phyloP scores from a whole-genome alignment of 208 protist species.

The Crithidia brevicula region DNA sequence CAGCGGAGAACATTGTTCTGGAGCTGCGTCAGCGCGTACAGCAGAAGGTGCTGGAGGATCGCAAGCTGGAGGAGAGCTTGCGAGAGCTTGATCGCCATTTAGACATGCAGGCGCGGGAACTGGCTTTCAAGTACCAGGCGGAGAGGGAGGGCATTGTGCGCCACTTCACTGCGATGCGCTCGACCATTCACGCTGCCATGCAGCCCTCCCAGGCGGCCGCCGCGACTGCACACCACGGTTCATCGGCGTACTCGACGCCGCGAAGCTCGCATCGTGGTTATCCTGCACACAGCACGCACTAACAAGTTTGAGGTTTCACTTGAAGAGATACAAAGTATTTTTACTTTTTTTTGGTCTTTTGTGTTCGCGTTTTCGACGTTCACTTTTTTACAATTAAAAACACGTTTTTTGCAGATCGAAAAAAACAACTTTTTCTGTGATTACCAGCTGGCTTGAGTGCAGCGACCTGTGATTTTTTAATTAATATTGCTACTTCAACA shows the following conservation, averaged over 20 bases:
- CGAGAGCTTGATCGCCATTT: constrained; percentile 70
- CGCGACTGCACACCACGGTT: not conserved
- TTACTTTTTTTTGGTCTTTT: too few relatives aligned
- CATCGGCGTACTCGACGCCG: not conserved
- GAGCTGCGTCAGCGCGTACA: constrained; percentile 79
- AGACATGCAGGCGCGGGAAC: constrained; percentile 78
- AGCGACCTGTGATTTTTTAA: too few relatives aligned
- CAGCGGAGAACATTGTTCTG: constrained; percentile 62
- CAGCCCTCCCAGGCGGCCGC: constrained; percentile 23
- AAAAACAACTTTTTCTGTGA: too few relatives aligned
- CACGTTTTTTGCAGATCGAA: not conserved
- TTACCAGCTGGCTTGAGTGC: too few relatives aligned
- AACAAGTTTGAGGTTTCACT: too few relatives aligned
- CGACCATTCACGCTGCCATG: constrained; percentile 60
- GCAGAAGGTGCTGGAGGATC: constrained; percentile 78
- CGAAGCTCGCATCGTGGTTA: not conserved
- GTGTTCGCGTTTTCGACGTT: too few relatives aligned
- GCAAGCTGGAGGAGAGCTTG: constrained; percentile 71
- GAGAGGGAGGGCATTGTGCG: constrained; percentile 81
- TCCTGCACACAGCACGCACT: too few relatives aligned
- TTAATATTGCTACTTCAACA: too few relatives aligned
- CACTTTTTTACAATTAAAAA: not conserved
- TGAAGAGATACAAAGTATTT: too few relatives aligned
- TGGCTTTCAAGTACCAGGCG: constrained; percentile 78
- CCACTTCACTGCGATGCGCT: constrained; percentile 72